Evolutionary conservation across 257 asterid species (phyloP).

Genomic region (Solanum sitiens): DNA sequence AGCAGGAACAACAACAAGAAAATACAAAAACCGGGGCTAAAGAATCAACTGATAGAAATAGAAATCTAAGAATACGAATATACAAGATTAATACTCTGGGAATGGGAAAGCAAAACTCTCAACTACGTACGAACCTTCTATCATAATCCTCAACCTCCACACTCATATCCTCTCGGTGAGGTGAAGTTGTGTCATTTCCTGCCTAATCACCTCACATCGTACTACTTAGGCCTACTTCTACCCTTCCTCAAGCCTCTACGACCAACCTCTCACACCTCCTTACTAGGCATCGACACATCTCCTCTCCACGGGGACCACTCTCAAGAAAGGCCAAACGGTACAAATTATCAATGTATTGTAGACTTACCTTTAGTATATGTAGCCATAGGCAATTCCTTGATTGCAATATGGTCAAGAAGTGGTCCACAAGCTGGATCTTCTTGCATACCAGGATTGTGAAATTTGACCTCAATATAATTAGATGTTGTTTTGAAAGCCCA

Average conservation of each 20-base stretch:
- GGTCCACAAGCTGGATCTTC: constrained; percentile 85
- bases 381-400: constrained; percentile 44
- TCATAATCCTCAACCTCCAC: not conserved
- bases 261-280: not conserved
- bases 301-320: not conserved
- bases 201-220: not conserved
- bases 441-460: constrained; percentile 62
- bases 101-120: not conserved
- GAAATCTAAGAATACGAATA: not conserved
- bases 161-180: not conserved
- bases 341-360: not conserved
- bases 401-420: constrained; percentile 61
- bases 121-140: not conserved
- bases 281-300: not conserved
- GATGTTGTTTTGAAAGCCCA: constrained; percentile 61
- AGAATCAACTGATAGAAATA: not conserved
- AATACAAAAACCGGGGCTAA: not conserved
- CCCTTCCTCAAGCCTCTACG: not conserved
- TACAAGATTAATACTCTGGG: not conserved
- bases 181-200: not conserved
- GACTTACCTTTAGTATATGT: constrained; percentile 30
- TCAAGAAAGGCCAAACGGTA: not conserved
- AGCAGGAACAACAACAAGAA: not conserved
- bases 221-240: not conserved
- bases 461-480: constrained; percentile 41